Conservation (phyloP, 2,329 filamentous ascomycete species). For the Ophiocordyceps camponoti-saundersi region DNA sequence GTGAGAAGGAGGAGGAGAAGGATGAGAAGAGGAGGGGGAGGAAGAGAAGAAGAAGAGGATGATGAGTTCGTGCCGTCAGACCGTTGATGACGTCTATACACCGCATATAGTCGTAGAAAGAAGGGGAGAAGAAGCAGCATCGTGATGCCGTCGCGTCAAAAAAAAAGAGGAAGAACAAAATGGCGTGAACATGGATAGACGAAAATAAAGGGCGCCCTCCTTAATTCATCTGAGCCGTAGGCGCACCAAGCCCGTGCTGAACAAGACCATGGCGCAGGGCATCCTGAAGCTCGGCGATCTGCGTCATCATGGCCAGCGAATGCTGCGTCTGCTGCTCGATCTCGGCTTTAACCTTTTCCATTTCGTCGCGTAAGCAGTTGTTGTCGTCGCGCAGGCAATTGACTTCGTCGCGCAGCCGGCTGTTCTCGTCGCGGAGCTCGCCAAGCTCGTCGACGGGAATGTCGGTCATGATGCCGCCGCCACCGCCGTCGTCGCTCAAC, state of each 20-base stretch:
- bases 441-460: background rate
- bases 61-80: background rate
- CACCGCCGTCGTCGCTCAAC: conserved; percentile 10
- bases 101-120: no score
- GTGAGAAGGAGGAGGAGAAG: no score
- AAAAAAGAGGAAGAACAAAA: background rate
- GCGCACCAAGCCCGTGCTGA: conserved; percentile 15
- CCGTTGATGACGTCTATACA: background rate
- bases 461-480: background rate
- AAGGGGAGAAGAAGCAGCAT: no score
- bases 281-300: conserved; percentile 28
- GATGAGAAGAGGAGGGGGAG: background rate
- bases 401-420: conserved; percentile 23
- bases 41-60: background rate
- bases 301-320: conserved; percentile 28
- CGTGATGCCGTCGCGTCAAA: background rate
- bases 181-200: background rate
- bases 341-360: conserved; percentile 37
- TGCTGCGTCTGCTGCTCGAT: conserved; percentile 30
- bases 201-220: background rate
- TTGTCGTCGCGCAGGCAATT: conserved; percentile 44
- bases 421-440: background rate
- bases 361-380: conserved; percentile 49
- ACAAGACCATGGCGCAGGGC: conserved; percentile 19
- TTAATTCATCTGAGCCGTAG: conserved; percentile 24